Evolutionary conservation across 768 basidiomycete species (phyloP).

Genomic region (Aureoboletus auriporus): DNA sequence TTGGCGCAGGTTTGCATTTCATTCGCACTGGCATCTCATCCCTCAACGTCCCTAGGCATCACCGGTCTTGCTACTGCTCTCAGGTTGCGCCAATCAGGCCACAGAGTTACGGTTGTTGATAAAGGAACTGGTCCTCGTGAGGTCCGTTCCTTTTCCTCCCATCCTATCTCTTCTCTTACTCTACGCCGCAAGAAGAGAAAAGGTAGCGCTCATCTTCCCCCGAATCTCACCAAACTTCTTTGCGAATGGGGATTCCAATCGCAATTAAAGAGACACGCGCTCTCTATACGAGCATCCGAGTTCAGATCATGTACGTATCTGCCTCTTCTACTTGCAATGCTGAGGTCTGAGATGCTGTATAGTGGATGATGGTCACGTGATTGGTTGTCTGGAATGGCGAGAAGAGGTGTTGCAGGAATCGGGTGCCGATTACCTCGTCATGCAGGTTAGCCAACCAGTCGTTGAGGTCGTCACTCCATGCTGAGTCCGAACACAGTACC

Average conservation of each 20-base stretch:
- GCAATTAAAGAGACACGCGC: slow-evolving; percentile 35
- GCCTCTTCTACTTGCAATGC: neutral
- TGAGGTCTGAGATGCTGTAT: too few species aligned
- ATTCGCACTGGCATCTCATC: neutral
- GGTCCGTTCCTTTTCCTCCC: slow-evolving; percentile 22
- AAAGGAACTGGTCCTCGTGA: slow-evolving; percentile 40
- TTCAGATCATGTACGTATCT: slow-evolving; percentile 22
- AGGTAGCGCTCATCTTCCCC: slow-evolving; percentile 47
- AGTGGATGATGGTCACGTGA: slow-evolving; percentile 36
- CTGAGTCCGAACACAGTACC: slow-evolving; percentile 37
- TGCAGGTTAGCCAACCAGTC: slow-evolving; percentile 35
- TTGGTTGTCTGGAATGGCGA: slow-evolving; percentile 47
- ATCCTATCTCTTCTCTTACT: neutral
- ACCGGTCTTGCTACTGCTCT: slow-evolving; percentile 58
- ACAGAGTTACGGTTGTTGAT: slow-evolving; percentile 57
- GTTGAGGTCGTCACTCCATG: neutral
- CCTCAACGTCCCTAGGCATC: slow-evolving; percentile 28
- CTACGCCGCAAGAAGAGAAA: slow-evolving; percentile 23
- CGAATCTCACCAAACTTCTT: slow-evolving; percentile 57
- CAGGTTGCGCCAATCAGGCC: slow-evolving; percentile 54
- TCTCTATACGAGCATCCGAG: slow-evolving; percentile 20
- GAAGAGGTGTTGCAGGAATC: slow-evolving; percentile 48
- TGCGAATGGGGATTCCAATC: slow-evolving; percentile 54
- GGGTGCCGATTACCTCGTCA: slow-evolving; percentile 50
- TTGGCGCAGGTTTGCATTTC: slow-evolving; percentile 25